phyloP scores from a whole-genome alignment of 225 moss, liverwort and hornwort species.

The Polytrichum formosum region DNA sequence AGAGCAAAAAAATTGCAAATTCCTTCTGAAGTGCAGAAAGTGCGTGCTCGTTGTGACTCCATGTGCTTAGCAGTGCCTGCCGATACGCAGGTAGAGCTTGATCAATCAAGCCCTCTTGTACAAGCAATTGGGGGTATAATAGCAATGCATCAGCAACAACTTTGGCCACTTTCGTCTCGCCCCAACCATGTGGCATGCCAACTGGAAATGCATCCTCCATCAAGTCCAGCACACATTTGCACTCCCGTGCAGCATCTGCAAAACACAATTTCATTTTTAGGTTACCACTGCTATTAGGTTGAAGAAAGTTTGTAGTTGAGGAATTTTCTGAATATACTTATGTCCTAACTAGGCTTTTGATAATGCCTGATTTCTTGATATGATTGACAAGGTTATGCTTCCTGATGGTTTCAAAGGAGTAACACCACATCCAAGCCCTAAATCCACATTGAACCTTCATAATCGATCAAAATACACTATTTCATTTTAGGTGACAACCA shows the following conservation, averaged over 20 bases:
- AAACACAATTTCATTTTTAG: neutral
- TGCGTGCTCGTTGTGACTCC: slow-evolving; percentile 41
- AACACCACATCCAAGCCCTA: too few species aligned
- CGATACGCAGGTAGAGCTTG: slow-evolving; percentile 80
- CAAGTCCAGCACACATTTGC: slow-evolving; percentile 64
- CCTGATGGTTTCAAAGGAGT: too few species aligned
- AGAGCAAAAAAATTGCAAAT: slow-evolving; percentile 77
- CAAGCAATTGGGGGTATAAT: slow-evolving; percentile 64
- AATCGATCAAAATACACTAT: too few species aligned
- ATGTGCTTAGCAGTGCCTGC: slow-evolving; percentile 65
- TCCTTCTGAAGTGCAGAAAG: slow-evolving; percentile 71
- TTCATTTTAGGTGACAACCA: too few species aligned
- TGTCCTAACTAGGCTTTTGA: too few species aligned
- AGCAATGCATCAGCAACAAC: slow-evolving; percentile 55
- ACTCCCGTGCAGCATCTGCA: slow-evolving; percentile 83
- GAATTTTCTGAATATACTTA: too few species aligned
- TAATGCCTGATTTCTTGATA: too few species aligned
- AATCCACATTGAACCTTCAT: too few species aligned
- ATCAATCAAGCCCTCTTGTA: slow-evolving; percentile 55
- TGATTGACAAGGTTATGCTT: too few species aligned
- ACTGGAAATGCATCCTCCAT: slow-evolving; percentile 69
- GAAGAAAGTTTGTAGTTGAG: too few species aligned
- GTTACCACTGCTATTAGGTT: too few species aligned
- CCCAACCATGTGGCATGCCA: slow-evolving; percentile 69
- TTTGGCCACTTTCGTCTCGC: slow-evolving; percentile 44